Percentiles rank a stretch among this genome's conserved stretches.
phyloP scores from a whole-genome alignment of 495 filamentous ascomycete genomes.

The Podospora appendiculata region DNA sequence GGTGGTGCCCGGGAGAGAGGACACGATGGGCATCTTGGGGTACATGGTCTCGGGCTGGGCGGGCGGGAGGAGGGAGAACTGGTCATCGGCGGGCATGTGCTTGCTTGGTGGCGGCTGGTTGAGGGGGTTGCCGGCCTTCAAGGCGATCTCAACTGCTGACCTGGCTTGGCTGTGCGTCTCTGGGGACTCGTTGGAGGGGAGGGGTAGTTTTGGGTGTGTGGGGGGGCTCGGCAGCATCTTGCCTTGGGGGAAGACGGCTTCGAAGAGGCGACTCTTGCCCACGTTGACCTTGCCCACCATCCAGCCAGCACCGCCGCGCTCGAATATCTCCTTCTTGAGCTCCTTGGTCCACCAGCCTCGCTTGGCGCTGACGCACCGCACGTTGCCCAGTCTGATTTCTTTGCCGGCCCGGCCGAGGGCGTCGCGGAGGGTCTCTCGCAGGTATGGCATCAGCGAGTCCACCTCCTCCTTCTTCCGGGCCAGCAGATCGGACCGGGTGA shows the following conservation, averaged over 20 bases:
- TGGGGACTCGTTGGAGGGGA: background rate
- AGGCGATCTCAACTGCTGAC: background rate
- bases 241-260: conserved; percentile 78
- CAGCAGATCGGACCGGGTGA: conserved; percentile 81
- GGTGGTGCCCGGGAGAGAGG: conserved; percentile 83
- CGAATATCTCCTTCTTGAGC: conserved; percentile 74
- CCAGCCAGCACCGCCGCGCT: conserved; percentile 83
- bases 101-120: background rate
- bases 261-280: conserved; percentile 87
- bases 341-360: conserved; percentile 81
- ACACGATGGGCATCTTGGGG: conserved; percentile 76
- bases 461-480: conserved; percentile 74
- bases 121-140: background rate
- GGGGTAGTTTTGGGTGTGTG: background rate
- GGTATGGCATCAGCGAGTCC: conserved; percentile 72
- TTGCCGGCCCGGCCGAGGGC: conserved; percentile 53
- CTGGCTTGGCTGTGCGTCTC: background rate
- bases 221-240: conserved; percentile 32
- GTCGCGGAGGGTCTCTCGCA: conserved; percentile 64
- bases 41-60: conserved; percentile 61
- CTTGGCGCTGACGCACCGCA: conserved; percentile 76
- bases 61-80: conserved; percentile 56
- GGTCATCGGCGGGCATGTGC: background rate
- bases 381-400: conserved; percentile 68
- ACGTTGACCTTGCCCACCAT: conserved; percentile 97